phyloP scores from a whole-genome alignment of 768 basidiomycete genomes.

The Gymnopilus junonius region DNA sequence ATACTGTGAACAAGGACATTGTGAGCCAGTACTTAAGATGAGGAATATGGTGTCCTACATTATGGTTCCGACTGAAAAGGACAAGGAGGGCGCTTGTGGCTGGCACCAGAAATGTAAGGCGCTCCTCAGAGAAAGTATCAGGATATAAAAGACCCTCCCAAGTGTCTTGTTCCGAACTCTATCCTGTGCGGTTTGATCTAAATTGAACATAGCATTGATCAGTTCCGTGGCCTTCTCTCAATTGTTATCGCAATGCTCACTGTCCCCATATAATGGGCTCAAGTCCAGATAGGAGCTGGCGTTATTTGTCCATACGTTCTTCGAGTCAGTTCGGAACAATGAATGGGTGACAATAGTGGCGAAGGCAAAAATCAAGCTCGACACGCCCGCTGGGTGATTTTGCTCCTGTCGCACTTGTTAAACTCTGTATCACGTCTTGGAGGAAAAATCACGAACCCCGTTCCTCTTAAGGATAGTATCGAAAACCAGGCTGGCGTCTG shows the following conservation, averaged over 20 bases:
- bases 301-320: constrained; percentile 51
- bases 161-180: constrained; percentile 49
- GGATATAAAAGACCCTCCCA: constrained; percentile 57
- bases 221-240: too few relatives aligned
- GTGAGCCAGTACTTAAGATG: too few relatives aligned
- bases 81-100: constrained; percentile 57
- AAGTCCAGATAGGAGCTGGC: constrained; percentile 62
- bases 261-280: constrained; percentile 58
- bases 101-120: constrained; percentile 57
- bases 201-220: too few relatives aligned
- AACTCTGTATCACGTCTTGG: too few relatives aligned
- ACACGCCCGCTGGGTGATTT: constrained; percentile 60
- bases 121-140: constrained; percentile 57
- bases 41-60: too few relatives aligned
- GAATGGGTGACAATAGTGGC: constrained; percentile 67
- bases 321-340: constrained; percentile 52
- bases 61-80: constrained; percentile 63
- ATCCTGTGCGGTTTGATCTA: constrained; percentile 42
- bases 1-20: constrained; percentile 41
- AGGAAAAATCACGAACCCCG: constrained; percentile 13
- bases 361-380: constrained; percentile 67
- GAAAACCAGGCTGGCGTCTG: constrained; percentile 64
- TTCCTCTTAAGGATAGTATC: constrained; percentile 56
- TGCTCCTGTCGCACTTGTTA: too few relatives aligned
- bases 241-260: constrained; percentile 31